phyloP scores from a whole-genome alignment of 345 rosid species.

The Xanthoceras sorbifolium region DNA sequence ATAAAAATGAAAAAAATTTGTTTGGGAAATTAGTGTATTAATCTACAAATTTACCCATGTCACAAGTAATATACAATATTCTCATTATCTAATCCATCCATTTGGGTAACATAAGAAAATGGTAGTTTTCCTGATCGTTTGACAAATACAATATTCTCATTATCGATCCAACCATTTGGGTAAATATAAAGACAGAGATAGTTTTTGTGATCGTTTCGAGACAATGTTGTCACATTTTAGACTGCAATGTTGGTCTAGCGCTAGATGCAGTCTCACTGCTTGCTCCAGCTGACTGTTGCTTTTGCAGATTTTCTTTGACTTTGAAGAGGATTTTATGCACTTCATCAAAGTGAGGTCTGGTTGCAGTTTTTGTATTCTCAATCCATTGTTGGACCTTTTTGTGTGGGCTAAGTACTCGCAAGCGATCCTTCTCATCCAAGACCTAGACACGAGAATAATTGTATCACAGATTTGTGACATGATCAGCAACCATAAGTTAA shows the following conservation, averaged over 20 bases:
- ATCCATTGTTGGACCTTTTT: slow-evolving; percentile 80
- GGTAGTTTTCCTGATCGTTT: not conserved
- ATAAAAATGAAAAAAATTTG: too few species aligned
- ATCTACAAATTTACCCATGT: not conserved
- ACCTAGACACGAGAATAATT: slow-evolving; percentile 41
- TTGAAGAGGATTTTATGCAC: slow-evolving; percentile 55
- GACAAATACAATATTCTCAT: not conserved
- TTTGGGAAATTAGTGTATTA: too few species aligned
- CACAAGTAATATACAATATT: not conserved
- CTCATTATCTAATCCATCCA: not conserved
- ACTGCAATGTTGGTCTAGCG: slow-evolving; percentile 32
- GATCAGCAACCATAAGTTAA: not conserved
- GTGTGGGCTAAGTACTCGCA: slow-evolving; percentile 53
- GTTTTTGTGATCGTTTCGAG: not conserved
- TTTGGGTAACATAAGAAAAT: not conserved
- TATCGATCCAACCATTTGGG: not conserved
- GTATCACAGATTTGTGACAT: not conserved
- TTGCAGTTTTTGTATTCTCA: slow-evolving; percentile 62
- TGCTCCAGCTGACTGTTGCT: slow-evolving; percentile 21
- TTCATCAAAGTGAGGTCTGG: slow-evolving; percentile 75
- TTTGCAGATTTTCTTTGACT: slow-evolving; percentile 42
- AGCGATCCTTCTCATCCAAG: slow-evolving; percentile 63
- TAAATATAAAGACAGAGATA: too few species aligned
- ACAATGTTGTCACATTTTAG: slow-evolving; percentile 41
- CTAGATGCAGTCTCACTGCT: slow-evolving; percentile 26